Base-by-base conservation (phyloP, 2,329 filamentous ascomycete genomes). In the Aspergillus persii region DNA sequence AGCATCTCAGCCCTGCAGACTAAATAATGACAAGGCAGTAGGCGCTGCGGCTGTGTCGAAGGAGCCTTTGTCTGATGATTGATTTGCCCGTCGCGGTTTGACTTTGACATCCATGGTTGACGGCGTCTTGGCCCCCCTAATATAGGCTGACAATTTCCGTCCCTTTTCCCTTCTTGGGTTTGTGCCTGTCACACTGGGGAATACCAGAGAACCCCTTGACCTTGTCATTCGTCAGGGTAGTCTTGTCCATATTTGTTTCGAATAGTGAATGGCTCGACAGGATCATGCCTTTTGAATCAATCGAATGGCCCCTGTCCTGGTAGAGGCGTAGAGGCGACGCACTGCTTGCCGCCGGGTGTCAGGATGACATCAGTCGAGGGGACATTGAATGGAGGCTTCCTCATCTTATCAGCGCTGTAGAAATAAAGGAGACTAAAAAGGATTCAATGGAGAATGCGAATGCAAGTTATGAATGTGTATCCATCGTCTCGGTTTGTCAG, bases 381-480 rank as follows among this genome's bases (percentile, higher is more conserved):
- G 15, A 11, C 36, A 41, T 6, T 18, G 33, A 36, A 36, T 11
- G 36, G 15, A 41, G 7, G 15, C 15, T 41, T 15, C 4, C n/a
- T 41, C 15, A 41, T 41, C 36, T 41, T 41, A 41, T 41, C 36
- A 41, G 36, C 36, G n/a, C 11, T 12, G 36, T 12, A 53, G 46
- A 15, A 15, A 18, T 31, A n/a, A 2, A 5, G 23, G 23, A 27
- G 36, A 8, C 36, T 36, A 36, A 12, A n/a, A 41, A n/a, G 4
- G 36, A 39, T 39, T 39, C 36, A n/a, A 41, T 41, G 36, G 36
- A 41, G 11, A 58, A 57, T 57, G 18, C 54, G 50, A 53, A 53
- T 57, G 50, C 53, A 50, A 50, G 23, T 54, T 52, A 60, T 58
- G 48, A 55, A 57, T 18, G 33, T 31, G 29, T 47, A 47, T 47